Evolutionary conservation across 164 flowering plant genomes (phyloP).

Genomic region (Annona squamosa): DNA sequence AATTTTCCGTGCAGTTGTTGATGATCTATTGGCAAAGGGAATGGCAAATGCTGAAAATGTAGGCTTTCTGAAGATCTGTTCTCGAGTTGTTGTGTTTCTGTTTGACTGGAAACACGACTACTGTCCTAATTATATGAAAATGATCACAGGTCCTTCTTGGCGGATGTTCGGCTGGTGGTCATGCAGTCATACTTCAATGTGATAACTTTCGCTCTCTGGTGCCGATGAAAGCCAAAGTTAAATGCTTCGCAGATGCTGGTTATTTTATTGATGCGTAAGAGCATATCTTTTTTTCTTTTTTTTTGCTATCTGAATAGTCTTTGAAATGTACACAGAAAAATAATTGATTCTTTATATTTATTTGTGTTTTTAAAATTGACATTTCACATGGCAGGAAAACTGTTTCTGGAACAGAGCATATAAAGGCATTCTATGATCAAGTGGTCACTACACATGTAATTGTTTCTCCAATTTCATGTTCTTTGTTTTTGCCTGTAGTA

Average conservation of each 20-base stretch:
- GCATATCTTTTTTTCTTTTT: neutral
- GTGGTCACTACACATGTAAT: slow-evolving; percentile 59
- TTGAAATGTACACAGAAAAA: too few species aligned
- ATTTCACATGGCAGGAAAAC: slow-evolving; percentile 29
- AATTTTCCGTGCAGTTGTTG: slow-evolving; percentile 53
- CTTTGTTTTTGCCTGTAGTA: too few species aligned
- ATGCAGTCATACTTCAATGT: slow-evolving; percentile 78
- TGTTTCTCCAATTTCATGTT: neutral
- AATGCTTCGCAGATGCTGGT: slow-evolving; percentile 94
- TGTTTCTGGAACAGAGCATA: slow-evolving; percentile 53
- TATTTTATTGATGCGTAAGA: slow-evolving; percentile 81
- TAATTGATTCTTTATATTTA: too few species aligned
- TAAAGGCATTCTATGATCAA: slow-evolving; percentile 43
- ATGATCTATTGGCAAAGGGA: slow-evolving; percentile 61
- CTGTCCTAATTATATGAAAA: neutral
- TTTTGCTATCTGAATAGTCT: neutral
- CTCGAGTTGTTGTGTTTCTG: neutral
- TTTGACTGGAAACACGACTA: neutral
- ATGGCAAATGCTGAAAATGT: slow-evolving; percentile 75
- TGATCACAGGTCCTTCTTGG: slow-evolving; percentile 68
- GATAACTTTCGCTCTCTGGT: slow-evolving; percentile 63
- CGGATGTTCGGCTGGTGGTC: slow-evolving; percentile 98
- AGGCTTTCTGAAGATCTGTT: slow-evolving; percentile 8
- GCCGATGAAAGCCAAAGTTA: slow-evolving; percentile 61
- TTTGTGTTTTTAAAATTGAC: neutral